Conservation (phyloP, 306 rosid species). For the Cucumis sativus region Cucumber_9930_V3 NC_026656.2:16019001-16019500, state of each 20-base stretch:
- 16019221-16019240: not conserved
- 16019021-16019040: too few relatives aligned
- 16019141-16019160: not conserved
- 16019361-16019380: not conserved
- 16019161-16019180: not conserved
- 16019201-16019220: not conserved
- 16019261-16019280: slow-evolving; percentile 5
- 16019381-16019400: not conserved
- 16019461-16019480: not conserved
- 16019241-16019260: not conserved
- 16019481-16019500: not conserved
- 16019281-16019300: not conserved
- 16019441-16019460: not conserved
- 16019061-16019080: too few relatives aligned
- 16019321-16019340: not conserved
- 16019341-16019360: not conserved
- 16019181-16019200: too few relatives aligned
- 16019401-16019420: not conserved
- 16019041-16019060: too few relatives aligned
- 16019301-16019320: not conserved
- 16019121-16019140: not conserved
- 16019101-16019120: too few relatives aligned
- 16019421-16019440: not conserved
- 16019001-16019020: too few relatives aligned
- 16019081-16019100: too few relatives aligned